Evolutionary conservation across 2,329 filamentous ascomycete species (phyloP), one percentile per base, ranked within the genome.

Genomic region (Ambrosiella cleistominuta): DNA sequence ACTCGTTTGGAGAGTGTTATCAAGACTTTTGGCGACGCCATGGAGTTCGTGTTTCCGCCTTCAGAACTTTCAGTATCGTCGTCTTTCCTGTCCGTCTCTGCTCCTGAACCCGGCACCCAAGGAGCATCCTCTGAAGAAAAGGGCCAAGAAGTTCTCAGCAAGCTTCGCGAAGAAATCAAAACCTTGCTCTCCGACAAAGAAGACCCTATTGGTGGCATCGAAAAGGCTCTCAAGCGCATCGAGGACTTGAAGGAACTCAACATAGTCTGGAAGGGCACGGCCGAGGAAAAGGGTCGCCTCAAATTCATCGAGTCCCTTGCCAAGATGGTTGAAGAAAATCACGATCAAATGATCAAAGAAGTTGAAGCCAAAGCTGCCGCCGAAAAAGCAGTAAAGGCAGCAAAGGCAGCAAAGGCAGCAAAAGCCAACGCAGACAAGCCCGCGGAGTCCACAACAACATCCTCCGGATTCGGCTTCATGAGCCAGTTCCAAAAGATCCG

Each of bases 21-120:
- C 66, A 86, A 87, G 68, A 85, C 84, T 0, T 98, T 98, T 68
- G 91, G 90, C 45, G 85, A 94, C 64, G 91, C 93, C 38, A 95
- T 97, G 87, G 85, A 94, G 64, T 97, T 95, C 77, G 85, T 88
- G 0, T 81, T 96, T 54, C 88, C 91, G 0, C 90, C 91, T 0
- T 94, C 87, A 0, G 89, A 95, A 66, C 71, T 90, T 11, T 91
- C 86, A 0, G 80, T 94, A 59, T 80, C 84, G 51, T 91, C 88
- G 0, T 89, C 86, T 0, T 89, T 96, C 66, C 81, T 96, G 52
- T 94, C 88, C 5, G 88, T 96, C 11, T 95, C 90, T 0, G 88
- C 86, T 0, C 90, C 91, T 0, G 86, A 91, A 58, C 78, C 82
- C 0, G 83, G 82, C 15, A 77, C 68, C 70, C 66, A 69, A 56